These are phyloP conservation scores for Agrocybe chaxingu DNA, from an alignment of 768 basidiomycete species.

Conservation along the genomic window DNA sequence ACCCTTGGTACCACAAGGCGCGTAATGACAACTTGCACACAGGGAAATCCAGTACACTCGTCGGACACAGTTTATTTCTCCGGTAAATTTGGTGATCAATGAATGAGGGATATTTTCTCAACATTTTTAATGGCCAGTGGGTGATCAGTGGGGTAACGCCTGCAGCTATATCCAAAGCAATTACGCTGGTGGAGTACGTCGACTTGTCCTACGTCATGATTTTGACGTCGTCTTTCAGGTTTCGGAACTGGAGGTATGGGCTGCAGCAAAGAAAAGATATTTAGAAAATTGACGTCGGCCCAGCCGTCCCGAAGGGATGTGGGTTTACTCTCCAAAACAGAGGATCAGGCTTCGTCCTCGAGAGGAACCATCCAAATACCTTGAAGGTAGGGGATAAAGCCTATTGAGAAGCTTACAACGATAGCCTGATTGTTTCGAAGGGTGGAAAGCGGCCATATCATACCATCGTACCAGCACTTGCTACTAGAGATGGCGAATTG, in stretches of 20 bases:
- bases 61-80: constrained; percentile 97
- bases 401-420: not conserved
- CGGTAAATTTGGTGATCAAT: constrained; percentile 35
- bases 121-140: constrained; percentile 38
- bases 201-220: not conserved
- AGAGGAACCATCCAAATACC: constrained; percentile 81
- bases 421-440: constrained; percentile 25
- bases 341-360: constrained; percentile 79
- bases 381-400: constrained; percentile 48
- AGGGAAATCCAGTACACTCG: constrained; percentile 81
- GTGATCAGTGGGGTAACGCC: constrained; percentile 86
- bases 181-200: constrained; percentile 60
- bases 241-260: constrained; percentile 82
- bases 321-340: constrained; percentile 97
- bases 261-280: too few species aligned
- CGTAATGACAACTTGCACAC: not conserved
- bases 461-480: constrained; percentile 92
- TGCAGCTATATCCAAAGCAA: constrained; percentile 90
- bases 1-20: not conserved
- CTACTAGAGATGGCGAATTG: constrained; percentile 71
- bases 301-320: constrained; percentile 88
- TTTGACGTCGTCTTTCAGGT: constrained; percentile 35
- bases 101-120: not conserved
- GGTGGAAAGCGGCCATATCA: constrained; percentile 86
- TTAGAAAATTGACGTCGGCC: too few species aligned